A percentile compares a stretch with the other conserved stretches of the same genome.
Evolutionary conservation across 805 yeast genomes (phyloP).

Genomic region (Candida andamanensis): DNA sequence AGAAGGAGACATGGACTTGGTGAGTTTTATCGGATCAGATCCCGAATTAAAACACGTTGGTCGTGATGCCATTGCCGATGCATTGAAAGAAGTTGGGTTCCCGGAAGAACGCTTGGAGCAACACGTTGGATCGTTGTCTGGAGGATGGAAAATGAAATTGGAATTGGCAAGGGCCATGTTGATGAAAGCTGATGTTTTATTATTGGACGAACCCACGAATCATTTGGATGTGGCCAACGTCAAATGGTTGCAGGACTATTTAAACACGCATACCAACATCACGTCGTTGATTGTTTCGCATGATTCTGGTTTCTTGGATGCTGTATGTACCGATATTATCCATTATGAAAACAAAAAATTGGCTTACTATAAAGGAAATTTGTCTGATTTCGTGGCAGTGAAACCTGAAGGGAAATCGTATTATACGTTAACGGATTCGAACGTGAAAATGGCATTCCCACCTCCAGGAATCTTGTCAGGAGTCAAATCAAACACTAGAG

Average conservation of each 20-base stretch:
- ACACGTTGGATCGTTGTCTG: slow-evolving; percentile 89
- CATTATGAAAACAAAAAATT: slow-evolving; percentile 94
- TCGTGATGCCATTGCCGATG: slow-evolving; percentile 65
- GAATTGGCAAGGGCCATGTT: slow-evolving; percentile 99
- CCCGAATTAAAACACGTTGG: slow-evolving; percentile 68
- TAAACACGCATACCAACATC: slow-evolving; percentile 75
- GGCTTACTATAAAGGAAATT: slow-evolving; percentile 93
- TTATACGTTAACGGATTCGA: slow-evolving; percentile 87
- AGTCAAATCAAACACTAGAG: slow-evolving; percentile 89
- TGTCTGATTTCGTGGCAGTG: slow-evolving; percentile 84
- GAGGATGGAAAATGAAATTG: slow-evolving; percentile 99
- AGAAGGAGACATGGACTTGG: slow-evolving; percentile 87
- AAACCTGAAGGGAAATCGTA: slow-evolving; percentile 96
- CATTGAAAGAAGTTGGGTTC: slow-evolving; percentile 83
- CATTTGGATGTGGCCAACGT: slow-evolving; percentile 94
- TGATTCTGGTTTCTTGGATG: slow-evolving; percentile 94
- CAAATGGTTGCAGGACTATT: slow-evolving; percentile 88
- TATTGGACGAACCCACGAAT: slow-evolving; percentile 97
- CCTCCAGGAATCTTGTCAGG: slow-evolving; percentile 98
- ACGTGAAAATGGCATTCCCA: slow-evolving; percentile 96
- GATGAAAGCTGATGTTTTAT: slow-evolving; percentile 91
- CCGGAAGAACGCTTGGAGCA: slow-evolving; percentile 85
- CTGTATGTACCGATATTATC: slow-evolving; percentile 93
- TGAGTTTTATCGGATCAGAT: slow-evolving; percentile 82
- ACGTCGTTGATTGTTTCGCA: slow-evolving; percentile 95